These are phyloP conservation scores for Plicaturopsis crispa DNA, from an alignment of 768 basidiomycete genomes.

Conservation along the genomic window DNA sequence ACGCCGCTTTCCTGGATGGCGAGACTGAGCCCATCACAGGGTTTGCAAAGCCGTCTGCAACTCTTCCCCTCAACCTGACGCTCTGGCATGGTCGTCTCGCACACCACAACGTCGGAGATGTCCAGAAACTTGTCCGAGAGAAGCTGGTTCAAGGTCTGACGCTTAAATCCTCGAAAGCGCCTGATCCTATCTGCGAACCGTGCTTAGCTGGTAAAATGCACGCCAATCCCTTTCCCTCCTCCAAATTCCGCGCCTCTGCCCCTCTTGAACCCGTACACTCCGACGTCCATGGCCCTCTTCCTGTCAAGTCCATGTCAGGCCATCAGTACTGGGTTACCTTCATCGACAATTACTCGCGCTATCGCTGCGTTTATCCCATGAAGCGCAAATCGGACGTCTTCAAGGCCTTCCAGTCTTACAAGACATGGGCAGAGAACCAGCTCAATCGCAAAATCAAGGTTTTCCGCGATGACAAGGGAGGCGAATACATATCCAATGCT, in stretches of 20 bases:
- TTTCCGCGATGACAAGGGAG: slow-evolving; percentile 26
- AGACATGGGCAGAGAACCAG: slow-evolving; percentile 23
- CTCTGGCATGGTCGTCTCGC: slow-evolving; percentile 19
- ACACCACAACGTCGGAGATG: too few relatives aligned
- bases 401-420: slow-evolving; percentile 22
- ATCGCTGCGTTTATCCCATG: slow-evolving; percentile 12
- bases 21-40: slow-evolving; percentile 4
- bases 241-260: too few relatives aligned
- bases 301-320: slow-evolving; percentile 11
- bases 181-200: slow-evolving; percentile 17
- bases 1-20: slow-evolving; percentile 15
- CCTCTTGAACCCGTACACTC: slow-evolving; percentile 20
- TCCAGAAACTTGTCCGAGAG: slow-evolving; percentile 6
- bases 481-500: slow-evolving; percentile 22
- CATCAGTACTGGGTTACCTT: slow-evolving; percentile 22
- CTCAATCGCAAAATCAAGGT: slow-evolving; percentile 16
- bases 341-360: slow-evolving; percentile 18
- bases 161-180: slow-evolving; percentile 6
- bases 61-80: slow-evolving; percentile 5
- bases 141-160: slow-evolving; percentile 9
- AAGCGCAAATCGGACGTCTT: slow-evolving; percentile 18
- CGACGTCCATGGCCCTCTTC: slow-evolving; percentile 23
- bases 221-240: slow-evolving; percentile 10
- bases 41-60: slow-evolving; percentile 5
- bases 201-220: slow-evolving; percentile 14